Evolutionary conservation across 805 yeast species (phyloP).

Genomic region (Myxozyma mucilagina): DNA sequence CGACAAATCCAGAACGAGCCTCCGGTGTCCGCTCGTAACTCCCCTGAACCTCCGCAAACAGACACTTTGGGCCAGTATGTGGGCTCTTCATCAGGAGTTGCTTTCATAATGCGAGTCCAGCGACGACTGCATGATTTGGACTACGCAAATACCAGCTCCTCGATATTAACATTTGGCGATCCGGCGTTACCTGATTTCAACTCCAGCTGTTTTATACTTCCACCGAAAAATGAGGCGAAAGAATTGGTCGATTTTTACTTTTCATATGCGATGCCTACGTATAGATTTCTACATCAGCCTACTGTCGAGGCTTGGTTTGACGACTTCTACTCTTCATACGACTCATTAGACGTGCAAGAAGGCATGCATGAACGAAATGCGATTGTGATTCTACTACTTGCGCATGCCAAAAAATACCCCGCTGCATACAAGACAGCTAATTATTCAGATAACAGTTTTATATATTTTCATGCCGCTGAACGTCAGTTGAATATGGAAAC

Average conservation of each 20-base stretch:
- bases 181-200: constrained; percentile 14
- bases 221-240: constrained; percentile 16
- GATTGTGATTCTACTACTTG: constrained; percentile 16
- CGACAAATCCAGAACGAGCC: constrained; percentile 3
- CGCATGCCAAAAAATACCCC: constrained; percentile 24
- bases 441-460: constrained; percentile 11
- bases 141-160: constrained; percentile 1
- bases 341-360: constrained; percentile 1
- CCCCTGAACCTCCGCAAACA: constrained; percentile 11
- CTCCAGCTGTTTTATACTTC: constrained; percentile 16
- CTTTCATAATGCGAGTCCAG: constrained; percentile 20
- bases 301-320: constrained; percentile 21
- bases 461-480: constrained; percentile 24
- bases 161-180: constrained; percentile 26
- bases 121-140: constrained; percentile 15
- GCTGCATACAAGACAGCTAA: neutral
- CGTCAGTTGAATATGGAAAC: constrained; percentile 16
- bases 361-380: constrained; percentile 22
- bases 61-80: constrained; percentile 22
- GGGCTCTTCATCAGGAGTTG: constrained; percentile 22
- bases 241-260: constrained; percentile 19
- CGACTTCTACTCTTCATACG: constrained; percentile 21
- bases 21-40: neutral
- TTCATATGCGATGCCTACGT: constrained; percentile 28
- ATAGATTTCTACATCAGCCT: constrained; percentile 25